A percentile compares a stretch with the other conserved stretches of the same genome.
phyloP scores from a whole-genome alignment of 805 yeast genomes.

The Ascoidea tarda region DNA sequence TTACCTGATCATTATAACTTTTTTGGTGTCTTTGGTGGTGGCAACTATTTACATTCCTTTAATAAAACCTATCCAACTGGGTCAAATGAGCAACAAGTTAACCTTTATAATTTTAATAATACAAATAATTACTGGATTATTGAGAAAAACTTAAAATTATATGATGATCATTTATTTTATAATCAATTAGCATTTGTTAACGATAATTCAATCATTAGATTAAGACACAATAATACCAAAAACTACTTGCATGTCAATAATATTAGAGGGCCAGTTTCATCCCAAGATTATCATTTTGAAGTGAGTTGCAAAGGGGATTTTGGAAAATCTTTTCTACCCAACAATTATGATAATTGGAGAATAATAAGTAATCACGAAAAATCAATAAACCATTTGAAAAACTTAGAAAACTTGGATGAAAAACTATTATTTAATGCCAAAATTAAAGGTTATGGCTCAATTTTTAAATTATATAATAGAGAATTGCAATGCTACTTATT shows the following conservation, averaged over 20 bases:
- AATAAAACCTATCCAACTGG: slow-evolving; percentile 47
- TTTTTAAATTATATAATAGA: slow-evolving; percentile 54
- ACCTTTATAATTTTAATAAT: slow-evolving; percentile 46
- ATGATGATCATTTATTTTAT: slow-evolving; percentile 25
- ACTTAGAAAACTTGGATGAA: slow-evolving; percentile 21
- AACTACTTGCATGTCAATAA: slow-evolving; percentile 51
- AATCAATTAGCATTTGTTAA: slow-evolving; percentile 21
- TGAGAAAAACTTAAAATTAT: slow-evolving; percentile 28
- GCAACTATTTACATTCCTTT: slow-evolving; percentile 77
- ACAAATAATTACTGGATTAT: slow-evolving; percentile 62
- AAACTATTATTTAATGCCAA: slow-evolving; percentile 15
- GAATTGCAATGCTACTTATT: slow-evolving; percentile 58
- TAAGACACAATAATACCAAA: slow-evolving; percentile 61
- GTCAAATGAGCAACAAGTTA: slow-evolving; percentile 64
- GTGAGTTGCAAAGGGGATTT: slow-evolving; percentile 54
- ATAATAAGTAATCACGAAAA: slow-evolving; percentile 27
- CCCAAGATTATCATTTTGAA: slow-evolving; percentile 81
- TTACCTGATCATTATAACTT: slow-evolving; percentile 53
- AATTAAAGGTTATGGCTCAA: slow-evolving; percentile 45
- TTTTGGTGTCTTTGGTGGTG: slow-evolving; percentile 54
- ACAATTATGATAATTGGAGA: slow-evolving; percentile 57
- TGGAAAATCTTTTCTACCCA: slow-evolving; percentile 36
- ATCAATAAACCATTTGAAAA: slow-evolving; percentile 19
- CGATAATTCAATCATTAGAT: slow-evolving; percentile 42
- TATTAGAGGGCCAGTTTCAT: slow-evolving; percentile 75